Evolutionary conservation across 2,329 filamentous ascomycete species (phyloP), one percentile per base, ranked within the genome.

Genomic region (Fusarium keratoplasticum): DNA sequence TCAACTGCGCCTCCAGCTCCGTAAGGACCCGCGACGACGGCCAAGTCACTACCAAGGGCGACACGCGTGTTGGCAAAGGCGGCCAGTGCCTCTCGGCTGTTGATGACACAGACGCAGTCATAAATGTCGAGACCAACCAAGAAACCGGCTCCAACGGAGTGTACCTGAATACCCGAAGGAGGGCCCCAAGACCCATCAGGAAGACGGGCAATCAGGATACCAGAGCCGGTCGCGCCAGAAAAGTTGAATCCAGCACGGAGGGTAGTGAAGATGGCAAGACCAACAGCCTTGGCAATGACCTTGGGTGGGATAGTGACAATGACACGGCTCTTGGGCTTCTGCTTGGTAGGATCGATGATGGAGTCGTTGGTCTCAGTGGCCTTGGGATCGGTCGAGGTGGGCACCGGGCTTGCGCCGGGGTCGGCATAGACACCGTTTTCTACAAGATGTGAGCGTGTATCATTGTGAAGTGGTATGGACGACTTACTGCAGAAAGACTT

Each of bases 101-200:
- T 97, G 82, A 97, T 95, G 38, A 97, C 93, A 27, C 95, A 90
- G 4, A 97, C 94, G 76, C 94, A 96, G 81, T 97, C 95, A 84
- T 96, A 97, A 31, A 97, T 95, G 81, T 97, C 95, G 14, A 96
- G 89, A 14, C 95, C 95, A 1, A 94, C 89, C 69, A 96, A 87
- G 80, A 97, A 94, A 0, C 95, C 95, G 1, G 95, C 89, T 5
- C 93, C 94, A 1, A 94, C 89, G 0, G 94, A 94, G 79, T 96
- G 93, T 29, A 96, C 88, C 82, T 95, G 89, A 79, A 97, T 95
- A 35, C 93, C 95, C 0, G 92, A 94, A 0, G 95, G 95, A 1
- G 94, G 92, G 44, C 92, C 94, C 94, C 94, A 97, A 10, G 85
- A 86, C 16, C 91, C 91, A 77, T 93, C 90, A 4, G 87, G 85